phyloP scores from a whole-genome alignment of 805 yeast genomes.

The Blastobotrys mokoenaii region DNA sequence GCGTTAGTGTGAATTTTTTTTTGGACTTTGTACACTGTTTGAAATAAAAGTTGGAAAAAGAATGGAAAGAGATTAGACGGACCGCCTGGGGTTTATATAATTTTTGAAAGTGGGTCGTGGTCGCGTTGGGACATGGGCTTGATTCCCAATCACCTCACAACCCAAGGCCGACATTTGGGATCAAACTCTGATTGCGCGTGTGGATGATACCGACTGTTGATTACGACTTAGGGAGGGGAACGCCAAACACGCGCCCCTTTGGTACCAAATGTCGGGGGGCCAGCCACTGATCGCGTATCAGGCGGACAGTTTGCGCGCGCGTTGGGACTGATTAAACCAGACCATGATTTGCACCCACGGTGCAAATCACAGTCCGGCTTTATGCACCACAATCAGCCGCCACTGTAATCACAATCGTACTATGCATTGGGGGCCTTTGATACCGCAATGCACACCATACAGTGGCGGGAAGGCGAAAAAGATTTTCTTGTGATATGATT shows the following conservation, averaged over 20 bases:
- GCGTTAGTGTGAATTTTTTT: constrained; percentile 20
- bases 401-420: not conserved
- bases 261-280: not conserved
- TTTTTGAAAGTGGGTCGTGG: not conserved
- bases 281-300: not conserved
- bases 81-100: constrained; percentile 10
- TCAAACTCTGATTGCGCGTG: not conserved
- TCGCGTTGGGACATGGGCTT: not conserved
- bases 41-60: not conserved
- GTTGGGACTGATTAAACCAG: not conserved
- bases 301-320: not conserved
- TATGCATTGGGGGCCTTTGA: not conserved
- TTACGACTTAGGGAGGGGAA: not conserved
- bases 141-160: not conserved
- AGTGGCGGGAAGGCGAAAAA: not conserved
- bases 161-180: not conserved
- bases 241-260: not conserved
- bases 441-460: not conserved
- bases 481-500: too few species aligned
- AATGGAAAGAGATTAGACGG: constrained; percentile 1
- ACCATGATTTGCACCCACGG: not conserved
- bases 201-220: not conserved
- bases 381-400: not conserved
- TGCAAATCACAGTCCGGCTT: too few species aligned
- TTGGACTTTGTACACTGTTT: constrained; percentile 3